These are phyloP conservation scores for Alternaria alternata DNA, from an alignment of 2,329 filamentous ascomycete genomes.

Conservation along the genomic window DNA sequence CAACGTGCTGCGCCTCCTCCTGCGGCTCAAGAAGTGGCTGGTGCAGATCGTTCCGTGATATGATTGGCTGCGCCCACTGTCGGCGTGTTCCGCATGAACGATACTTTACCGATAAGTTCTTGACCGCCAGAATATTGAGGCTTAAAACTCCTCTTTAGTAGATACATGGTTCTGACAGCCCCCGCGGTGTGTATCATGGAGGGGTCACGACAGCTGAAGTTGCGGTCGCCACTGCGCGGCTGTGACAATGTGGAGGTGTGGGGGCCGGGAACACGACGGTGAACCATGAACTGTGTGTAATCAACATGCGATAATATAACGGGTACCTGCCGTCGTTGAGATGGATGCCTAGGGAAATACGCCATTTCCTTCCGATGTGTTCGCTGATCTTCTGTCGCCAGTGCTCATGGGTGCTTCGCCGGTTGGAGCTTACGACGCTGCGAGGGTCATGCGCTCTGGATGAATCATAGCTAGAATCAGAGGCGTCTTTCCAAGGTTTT, in stretches of 20 bases:
- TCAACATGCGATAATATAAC: conserved; percentile 5
- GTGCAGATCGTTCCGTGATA: conserved; percentile 4
- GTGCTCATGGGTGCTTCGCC: conserved; percentile 4
- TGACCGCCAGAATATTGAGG: conserved; percentile 21
- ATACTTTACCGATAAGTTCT: conserved; percentile 16
- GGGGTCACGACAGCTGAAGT: conserved; percentile 26
- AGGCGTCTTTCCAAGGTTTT: not conserved
- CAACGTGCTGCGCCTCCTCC: conserved; percentile 14
- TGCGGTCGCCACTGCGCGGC: conserved; percentile 25
- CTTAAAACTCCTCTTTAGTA: conserved; percentile 6
- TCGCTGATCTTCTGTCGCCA: not conserved
- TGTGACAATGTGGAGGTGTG: conserved; percentile 20
- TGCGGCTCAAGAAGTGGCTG: conserved; percentile 23
- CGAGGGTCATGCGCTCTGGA: conserved; percentile 11
- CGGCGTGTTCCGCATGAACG: conserved; percentile 16
- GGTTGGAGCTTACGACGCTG: conserved; percentile 10
- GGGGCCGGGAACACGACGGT: conserved; percentile 20
- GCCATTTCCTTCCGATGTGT: conserved; percentile 3
- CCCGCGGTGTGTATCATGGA: conserved; percentile 12
- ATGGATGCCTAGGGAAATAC: conserved; percentile 11
- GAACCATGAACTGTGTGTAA: not conserved
- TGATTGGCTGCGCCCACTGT: conserved; percentile 21
- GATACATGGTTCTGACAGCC: conserved; percentile 13
- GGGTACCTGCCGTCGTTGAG: conserved; percentile 12
- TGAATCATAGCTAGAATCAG: conserved; percentile 4